These are phyloP conservation scores for Colletotrichum australisinense DNA, from an alignment of 2,329 filamentous ascomycete genomes.

Conservation along the genomic window DNA sequence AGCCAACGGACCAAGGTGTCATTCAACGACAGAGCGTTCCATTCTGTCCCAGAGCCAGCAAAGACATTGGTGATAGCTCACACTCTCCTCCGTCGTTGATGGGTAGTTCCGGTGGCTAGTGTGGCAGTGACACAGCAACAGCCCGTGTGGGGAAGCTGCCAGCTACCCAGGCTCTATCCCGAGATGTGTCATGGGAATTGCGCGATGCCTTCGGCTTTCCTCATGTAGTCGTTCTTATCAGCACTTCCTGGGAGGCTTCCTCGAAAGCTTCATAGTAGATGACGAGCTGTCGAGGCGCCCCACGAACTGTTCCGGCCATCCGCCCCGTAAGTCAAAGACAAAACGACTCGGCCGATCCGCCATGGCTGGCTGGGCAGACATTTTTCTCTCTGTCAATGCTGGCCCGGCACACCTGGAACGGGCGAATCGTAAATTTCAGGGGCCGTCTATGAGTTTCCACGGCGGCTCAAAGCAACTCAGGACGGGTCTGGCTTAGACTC, in stretches of 20 bases:
- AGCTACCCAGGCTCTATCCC: background rate
- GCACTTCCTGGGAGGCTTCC: background rate
- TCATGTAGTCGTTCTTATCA: background rate
- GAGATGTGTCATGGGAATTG: background rate
- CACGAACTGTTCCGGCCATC: background rate
- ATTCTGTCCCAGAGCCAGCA: background rate
- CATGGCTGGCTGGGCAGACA: background rate
- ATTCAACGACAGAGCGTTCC: background rate
- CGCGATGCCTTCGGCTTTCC: background rate
- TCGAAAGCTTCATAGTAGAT: background rate
- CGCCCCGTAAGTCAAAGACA: background rate
- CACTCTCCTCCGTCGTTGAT: background rate
- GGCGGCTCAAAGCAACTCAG: background rate
- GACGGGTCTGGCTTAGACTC: background rate
- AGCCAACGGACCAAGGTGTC: slow-evolving; percentile 1
- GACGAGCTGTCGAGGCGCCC: background rate
- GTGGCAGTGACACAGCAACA: background rate
- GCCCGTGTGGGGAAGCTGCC: background rate
- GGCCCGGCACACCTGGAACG: background rate
- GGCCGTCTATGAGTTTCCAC: background rate
- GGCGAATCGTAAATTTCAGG: background rate
- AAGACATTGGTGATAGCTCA: background rate
- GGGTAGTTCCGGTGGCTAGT: background rate
- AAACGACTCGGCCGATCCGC: background rate
- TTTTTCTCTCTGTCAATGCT: background rate